Base-by-base conservation (phyloP, 352 stramenopile species). In the Albugo candida region DNA sequence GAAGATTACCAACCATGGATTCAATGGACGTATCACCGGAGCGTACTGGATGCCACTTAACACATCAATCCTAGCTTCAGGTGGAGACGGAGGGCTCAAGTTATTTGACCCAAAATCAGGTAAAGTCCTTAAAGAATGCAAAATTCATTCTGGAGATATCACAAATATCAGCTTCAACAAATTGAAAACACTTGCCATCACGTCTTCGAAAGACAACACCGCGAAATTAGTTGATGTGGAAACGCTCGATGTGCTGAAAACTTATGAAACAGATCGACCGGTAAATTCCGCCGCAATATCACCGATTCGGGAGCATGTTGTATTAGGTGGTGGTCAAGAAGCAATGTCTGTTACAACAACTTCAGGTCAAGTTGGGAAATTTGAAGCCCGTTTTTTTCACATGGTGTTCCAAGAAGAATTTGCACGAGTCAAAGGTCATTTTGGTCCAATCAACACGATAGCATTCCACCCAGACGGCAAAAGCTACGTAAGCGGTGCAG, bases 401-500 rank as follows among this genome's bases (percentile, higher is more conserved):
- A 87, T 97, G 64, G 89, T 98, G 11, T 97, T 96, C 62, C 91
- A 97, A 63, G 91, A 98, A 55, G 94, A 99, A 65, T 99, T 99
- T 64, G 95, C 87, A 5, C 81, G 82, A 49, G 93, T 99, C 35
- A 98, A 98, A 72, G 95, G 95, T 49, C 95, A 99, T 64, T 99
- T 99, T 65, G 95, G 95, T 44, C 95, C 95, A 21, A 98, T 99
- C 61, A 99, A 99, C 78, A 95, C 94, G 41, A 88, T 99, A 42
- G 87, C 85, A 46, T 97, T 99, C 63, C 95, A 97, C 64, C 96
- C 96, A 5, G 93, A 98, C 61, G 96, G 96, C 55, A 94, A 88
- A 63, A 96, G 86, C 67, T 99, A 97, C 80, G 92, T 92, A n/a
- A 98, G 85, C 55, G 96, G 96, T 37, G 93, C 92, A 12, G 95